These are phyloP conservation scores for Claviceps spartinae DNA, from an alignment of 2,329 filamentous ascomycete species.

Conservation along the genomic window DNA sequence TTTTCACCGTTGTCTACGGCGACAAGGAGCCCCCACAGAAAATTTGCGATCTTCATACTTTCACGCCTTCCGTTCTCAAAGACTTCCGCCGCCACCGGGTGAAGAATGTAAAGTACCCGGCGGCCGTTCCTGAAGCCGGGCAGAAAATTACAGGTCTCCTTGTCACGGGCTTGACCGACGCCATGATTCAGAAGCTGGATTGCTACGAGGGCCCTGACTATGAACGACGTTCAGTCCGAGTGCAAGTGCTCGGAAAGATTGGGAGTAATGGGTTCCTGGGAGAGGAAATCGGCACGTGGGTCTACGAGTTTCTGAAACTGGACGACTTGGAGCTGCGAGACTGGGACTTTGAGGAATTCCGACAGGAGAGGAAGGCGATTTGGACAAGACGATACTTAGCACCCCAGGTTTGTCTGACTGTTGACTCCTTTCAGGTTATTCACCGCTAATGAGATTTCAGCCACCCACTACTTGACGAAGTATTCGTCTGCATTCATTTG, in stretches of 20 bases:
- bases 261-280: slow-evolving; percentile 25
- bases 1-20: slow-evolving; percentile 72
- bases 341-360: slow-evolving; percentile 83
- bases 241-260: slow-evolving; percentile 36
- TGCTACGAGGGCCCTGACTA: slow-evolving; percentile 73
- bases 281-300: slow-evolving; percentile 39
- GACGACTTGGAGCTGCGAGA: slow-evolving; percentile 52
- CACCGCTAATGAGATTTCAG: slow-evolving; percentile 7
- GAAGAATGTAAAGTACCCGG: slow-evolving; percentile 62
- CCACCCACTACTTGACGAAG: too few species aligned
- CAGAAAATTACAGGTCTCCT: slow-evolving; percentile 59
- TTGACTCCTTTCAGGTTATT: too few species aligned
- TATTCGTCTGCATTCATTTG: too few species aligned
- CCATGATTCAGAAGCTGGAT: slow-evolving; percentile 64
- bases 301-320: slow-evolving; percentile 49
- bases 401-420: slow-evolving; percentile 25
- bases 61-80: slow-evolving; percentile 64
- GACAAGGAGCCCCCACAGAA: slow-evolving; percentile 31
- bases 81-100: slow-evolving; percentile 61
- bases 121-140: slow-evolving; percentile 44
- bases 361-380: slow-evolving; percentile 50
- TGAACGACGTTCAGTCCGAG: slow-evolving; percentile 36
- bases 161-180: slow-evolving; percentile 64
- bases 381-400: slow-evolving; percentile 39
- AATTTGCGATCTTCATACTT: slow-evolving; percentile 42